These are phyloP conservation scores for Boletus insuetus DNA, from an alignment of 768 basidiomycete species.

Conservation along the genomic window DNA sequence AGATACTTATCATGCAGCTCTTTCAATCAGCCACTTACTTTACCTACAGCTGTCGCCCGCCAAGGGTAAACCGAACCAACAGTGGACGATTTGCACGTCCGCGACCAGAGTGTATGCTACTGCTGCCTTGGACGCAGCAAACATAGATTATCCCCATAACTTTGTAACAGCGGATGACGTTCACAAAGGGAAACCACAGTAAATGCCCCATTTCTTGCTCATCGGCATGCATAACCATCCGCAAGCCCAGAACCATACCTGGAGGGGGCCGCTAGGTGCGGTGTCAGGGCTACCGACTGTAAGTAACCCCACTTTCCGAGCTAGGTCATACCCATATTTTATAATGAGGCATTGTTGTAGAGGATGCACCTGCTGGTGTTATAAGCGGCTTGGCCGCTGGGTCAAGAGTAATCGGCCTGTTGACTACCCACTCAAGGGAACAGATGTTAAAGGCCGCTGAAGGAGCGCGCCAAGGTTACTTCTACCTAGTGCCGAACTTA, in stretches of 20 bases:
- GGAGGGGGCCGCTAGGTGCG: constrained; percentile 72
- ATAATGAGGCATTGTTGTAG: constrained; percentile 71
- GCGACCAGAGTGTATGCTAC: constrained; percentile 77
- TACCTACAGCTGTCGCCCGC: constrained; percentile 27
- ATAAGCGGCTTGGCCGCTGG: constrained; percentile 79
- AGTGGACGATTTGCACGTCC: constrained; percentile 88
- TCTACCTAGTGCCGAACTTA: constrained; percentile 70
- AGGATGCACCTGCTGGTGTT: constrained; percentile 89
- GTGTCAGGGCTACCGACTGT: constrained; percentile 47
- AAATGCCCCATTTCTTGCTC: constrained; percentile 14
- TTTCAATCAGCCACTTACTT: constrained; percentile 4
- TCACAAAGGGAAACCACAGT: constrained; percentile 76
- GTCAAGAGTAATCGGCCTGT: constrained; percentile 76
- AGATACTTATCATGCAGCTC: neutral
- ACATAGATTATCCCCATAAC: constrained; percentile 65
- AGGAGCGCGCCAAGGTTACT: constrained; percentile 30
- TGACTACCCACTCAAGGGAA: constrained; percentile 75
- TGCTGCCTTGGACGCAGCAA: constrained; percentile 63
- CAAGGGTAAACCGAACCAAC: constrained; percentile 47
- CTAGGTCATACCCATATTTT: constrained; percentile 5
- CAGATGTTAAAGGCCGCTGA: constrained; percentile 63
- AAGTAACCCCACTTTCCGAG: constrained; percentile 5
- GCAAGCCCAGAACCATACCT: constrained; percentile 86
- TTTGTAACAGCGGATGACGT: constrained; percentile 88
- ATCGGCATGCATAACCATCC: constrained; percentile 1